Evolutionary conservation across 2,329 filamentous ascomycete species (phyloP).

Genomic region (Penicillium sp.): DNA sequence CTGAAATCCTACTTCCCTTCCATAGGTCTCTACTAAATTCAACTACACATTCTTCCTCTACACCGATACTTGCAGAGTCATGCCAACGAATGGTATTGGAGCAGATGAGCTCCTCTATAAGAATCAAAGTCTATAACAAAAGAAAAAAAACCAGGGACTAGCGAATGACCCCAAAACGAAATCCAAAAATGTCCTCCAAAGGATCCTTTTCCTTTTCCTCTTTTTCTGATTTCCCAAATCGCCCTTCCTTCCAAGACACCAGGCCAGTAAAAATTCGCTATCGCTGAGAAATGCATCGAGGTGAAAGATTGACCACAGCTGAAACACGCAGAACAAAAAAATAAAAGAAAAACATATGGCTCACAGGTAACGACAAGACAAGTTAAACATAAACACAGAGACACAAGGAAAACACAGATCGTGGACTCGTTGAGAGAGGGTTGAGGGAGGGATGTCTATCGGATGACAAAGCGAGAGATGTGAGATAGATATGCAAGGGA

Average conservation of each 20-base stretch:
- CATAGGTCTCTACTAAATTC: too few relatives aligned
- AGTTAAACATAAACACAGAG: conserved; percentile 19
- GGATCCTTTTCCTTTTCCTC: conserved; percentile 11
- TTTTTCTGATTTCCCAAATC: conserved; percentile 21
- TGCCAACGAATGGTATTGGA: conserved; percentile 9
- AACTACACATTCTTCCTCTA: not conserved
- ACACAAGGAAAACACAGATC: conserved; percentile 14
- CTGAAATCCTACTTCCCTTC: not conserved
- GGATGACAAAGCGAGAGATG: conserved; percentile 8
- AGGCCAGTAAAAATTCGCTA: conserved; percentile 20
- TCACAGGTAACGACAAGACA: conserved; percentile 25
- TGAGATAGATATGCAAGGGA: conserved; percentile 16
- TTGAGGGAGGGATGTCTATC: not conserved
- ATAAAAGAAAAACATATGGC: conserved; percentile 15
- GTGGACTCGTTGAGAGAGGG: conserved; percentile 14
- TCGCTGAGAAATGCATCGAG: conserved; percentile 31
- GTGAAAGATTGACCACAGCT: conserved; percentile 18
- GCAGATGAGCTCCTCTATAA: conserved; percentile 9
- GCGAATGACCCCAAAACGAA: conserved; percentile 18
- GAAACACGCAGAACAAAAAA: conserved; percentile 15
- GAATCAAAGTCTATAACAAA: conserved; percentile 15
- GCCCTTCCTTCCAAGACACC: conserved; percentile 25
- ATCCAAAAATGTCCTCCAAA: conserved; percentile 18
- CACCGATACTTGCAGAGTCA: not conserved
- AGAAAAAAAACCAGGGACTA: conserved; percentile 10